Base-by-base conservation (phyloP, 768 basidiomycete genomes). In the Amyloporia xantha region DNA sequence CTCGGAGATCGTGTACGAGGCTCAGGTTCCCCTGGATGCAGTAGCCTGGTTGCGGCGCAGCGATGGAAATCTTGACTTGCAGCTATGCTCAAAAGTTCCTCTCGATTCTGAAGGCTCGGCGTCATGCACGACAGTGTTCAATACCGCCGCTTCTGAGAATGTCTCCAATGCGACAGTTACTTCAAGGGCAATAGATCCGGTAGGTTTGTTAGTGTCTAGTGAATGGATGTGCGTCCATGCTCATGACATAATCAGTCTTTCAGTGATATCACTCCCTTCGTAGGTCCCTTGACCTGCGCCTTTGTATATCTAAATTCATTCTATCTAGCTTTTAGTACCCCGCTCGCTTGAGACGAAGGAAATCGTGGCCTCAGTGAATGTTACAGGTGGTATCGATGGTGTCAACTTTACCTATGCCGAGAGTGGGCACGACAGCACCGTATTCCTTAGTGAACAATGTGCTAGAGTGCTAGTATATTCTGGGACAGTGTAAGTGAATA, bases 41-140 rank as follows among this genome's bases (percentile, higher is more conserved):
- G 65, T 70, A 12, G 48, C 58, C 1, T 54, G 62, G 47, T 53
- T 61, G 37, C 58, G 39, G 27, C 67, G 68, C 3, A 49, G 61
- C 1, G 49, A 54, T 20, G 56, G 46, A 30, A 41, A 47, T 42
- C 72, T 49, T 52, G 62, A 47, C 51, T 69, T 68, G 24, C 61
- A 62, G 41, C 63, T 82, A 51, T 82, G 79, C 62, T 54, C 66
- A 15, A 64, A 74, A 28, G 65, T 78, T 19, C 76, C 78, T 0
- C 57, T 68, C 38, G 64, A n/a, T n/a, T 41, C 41, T 24, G 52
- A 41, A 4, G 56, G 47, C 4, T 15, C 23, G 1, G 2, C 53
- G 15, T 39, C 55, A 2, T 60, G 58, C 36, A 47, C 37, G 3
- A 47, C 38, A 11, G 49, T 63, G 41, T 62, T 47, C 47, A 23